Percentiles rank a stretch among this genome's conserved stretches.
Conservation (phyloP, 352 stramenopile species). For the Labyrinthula sp. region DNA sequence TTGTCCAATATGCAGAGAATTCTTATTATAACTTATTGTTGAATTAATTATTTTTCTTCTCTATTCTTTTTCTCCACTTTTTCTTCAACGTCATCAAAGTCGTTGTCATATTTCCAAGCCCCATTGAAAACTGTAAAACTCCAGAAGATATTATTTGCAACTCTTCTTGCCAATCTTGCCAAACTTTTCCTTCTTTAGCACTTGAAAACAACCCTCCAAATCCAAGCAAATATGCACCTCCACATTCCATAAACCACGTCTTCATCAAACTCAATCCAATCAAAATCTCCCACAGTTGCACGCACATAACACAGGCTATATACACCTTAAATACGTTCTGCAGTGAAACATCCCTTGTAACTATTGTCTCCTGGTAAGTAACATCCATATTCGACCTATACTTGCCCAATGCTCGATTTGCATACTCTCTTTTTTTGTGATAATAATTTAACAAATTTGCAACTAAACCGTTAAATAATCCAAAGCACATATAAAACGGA, state of each 20-base stretch:
- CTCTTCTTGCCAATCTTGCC: conserved; percentile 30
- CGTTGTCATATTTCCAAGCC: conserved; percentile 24
- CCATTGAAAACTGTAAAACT: conserved; percentile 21
- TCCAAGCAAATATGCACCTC: no score
- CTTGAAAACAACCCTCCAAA: no score
- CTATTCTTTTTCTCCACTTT: conserved; percentile 27
- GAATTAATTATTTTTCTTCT: no score
- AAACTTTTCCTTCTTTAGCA: no score
- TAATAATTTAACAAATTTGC: conserved; percentile 26
- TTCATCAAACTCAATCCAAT: conserved; percentile 20
- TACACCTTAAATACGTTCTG: conserved; percentile 26
- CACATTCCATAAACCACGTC: conserved; percentile 12
- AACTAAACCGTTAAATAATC: conserved; percentile 28
- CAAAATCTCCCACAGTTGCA: conserved; percentile 19
- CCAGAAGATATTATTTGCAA: conserved; percentile 21
- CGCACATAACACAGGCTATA: conserved; percentile 24
- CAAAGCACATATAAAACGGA: conserved; percentile 18
- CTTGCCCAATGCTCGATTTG: conserved; percentile 23
- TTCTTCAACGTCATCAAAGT: conserved; percentile 25
- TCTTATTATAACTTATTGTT: no score
- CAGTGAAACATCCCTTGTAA: no score
- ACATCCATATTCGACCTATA: conserved; percentile 27
- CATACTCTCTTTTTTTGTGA: conserved; percentile 25
- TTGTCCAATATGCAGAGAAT: no score
- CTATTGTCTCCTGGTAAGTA: conserved; percentile 24